Percentiles rank a stretch among this genome's conserved stretches.
Conservation (phyloP, 495 filamentous ascomycete genomes). For the Aspergillus sclerotioniger region DNA sequence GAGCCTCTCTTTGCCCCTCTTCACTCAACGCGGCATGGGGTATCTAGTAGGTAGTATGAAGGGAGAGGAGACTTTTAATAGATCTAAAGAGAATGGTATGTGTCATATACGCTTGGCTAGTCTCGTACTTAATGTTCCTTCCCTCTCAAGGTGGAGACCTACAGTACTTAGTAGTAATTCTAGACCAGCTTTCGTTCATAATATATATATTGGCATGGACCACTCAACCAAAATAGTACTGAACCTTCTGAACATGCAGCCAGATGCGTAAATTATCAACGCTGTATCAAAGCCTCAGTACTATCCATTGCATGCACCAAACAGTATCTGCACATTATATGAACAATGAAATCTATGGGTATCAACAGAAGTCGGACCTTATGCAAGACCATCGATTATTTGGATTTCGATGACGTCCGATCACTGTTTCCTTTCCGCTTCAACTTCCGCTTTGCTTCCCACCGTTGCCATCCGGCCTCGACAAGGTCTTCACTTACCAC, state of each 20-base stretch:
- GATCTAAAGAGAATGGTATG: no score
- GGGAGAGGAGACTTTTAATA: no score
- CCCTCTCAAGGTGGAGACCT: no score
- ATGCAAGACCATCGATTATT: conserved; percentile 24
- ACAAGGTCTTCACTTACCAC: conserved; percentile 86
- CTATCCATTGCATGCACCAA: neutral
- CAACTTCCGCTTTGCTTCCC: conserved; percentile 59
- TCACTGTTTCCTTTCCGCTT: conserved; percentile 30
- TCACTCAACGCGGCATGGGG: neutral
- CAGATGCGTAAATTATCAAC: no score
- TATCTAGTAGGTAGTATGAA: no score
- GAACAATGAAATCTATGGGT: conserved; percentile 1
- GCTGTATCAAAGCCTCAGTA: neutral
- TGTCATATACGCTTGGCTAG: no score
- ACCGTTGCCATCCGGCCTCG: conserved; percentile 91
- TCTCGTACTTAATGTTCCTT: no score
- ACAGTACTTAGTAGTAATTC: no score
- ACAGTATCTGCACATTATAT: neutral
- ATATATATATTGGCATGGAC: no score
- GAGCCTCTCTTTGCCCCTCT: neutral
- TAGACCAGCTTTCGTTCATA: no score
- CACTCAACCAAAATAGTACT: no score
- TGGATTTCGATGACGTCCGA: conserved; percentile 24
- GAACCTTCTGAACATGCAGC: no score
- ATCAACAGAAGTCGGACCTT: conserved; percentile 8